Evolutionary conservation across 495 filamentous ascomycete species (phyloP).

Genomic region (Cryomyces minteri): DNA sequence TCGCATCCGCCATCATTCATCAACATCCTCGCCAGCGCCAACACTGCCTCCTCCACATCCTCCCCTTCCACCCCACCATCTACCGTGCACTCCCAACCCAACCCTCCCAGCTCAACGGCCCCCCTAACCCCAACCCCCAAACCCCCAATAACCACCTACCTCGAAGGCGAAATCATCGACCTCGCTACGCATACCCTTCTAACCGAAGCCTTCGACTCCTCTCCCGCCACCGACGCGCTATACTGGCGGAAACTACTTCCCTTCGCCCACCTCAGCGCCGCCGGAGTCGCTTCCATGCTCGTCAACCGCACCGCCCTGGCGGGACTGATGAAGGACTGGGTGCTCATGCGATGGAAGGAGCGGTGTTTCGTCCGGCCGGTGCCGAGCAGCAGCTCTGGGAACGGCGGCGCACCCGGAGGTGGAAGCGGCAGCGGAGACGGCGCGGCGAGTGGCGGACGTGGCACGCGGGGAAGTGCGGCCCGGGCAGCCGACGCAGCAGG

Average conservation of each 20-base stretch:
- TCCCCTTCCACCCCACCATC: background rate
- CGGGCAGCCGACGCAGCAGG: background rate
- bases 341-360: constrained; percentile 70
- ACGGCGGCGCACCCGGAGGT: background rate
- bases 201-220: constrained; percentile 47
- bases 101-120: background rate
- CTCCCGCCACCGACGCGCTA: constrained; percentile 39
- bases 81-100: background rate
- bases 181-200: constrained; percentile 48
- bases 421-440: background rate
- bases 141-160: constrained; percentile 49
- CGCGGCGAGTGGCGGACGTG: background rate
- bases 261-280: constrained; percentile 30
- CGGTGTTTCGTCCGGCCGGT: constrained; percentile 47
- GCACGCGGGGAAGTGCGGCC: background rate
- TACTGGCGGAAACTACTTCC: constrained; percentile 59
- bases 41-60: constrained; percentile 4
- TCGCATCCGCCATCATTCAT: constrained; percentile 12
- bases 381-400: background rate
- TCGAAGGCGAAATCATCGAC: constrained; percentile 65
- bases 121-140: constrained; percentile 27
- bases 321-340: constrained; percentile 37
- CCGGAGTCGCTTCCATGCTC: constrained; percentile 37
- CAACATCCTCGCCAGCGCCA: constrained; percentile 5
- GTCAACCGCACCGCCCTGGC: constrained; percentile 38